Conservation (phyloP, 345 rosid genomes). For the Odontarrhena argentea region DNA sequence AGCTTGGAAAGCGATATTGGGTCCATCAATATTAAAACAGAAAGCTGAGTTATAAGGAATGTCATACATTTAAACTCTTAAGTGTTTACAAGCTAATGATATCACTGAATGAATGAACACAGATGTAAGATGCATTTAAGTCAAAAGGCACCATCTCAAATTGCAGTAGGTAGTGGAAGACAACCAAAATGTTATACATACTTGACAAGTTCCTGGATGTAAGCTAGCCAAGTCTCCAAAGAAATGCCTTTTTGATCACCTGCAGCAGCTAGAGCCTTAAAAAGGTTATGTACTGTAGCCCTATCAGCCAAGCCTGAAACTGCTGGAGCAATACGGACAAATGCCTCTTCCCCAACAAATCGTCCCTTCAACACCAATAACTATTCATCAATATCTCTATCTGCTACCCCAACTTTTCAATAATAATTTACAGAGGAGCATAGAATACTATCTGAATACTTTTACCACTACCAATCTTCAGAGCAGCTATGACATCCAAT, state of each 20-base stretch:
- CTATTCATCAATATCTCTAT: conserved; percentile 35
- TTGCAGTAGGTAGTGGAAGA: neutral
- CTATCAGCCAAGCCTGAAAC: conserved; percentile 89
- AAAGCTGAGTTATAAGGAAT: neutral
- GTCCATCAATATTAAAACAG: neutral
- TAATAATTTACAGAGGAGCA: neutral
- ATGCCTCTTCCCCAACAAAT: conserved; percentile 76
- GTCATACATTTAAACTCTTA: conserved; percentile 4
- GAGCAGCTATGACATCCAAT: conserved; percentile 10
- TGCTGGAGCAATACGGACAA: conserved; percentile 88
- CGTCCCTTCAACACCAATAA: conserved; percentile 58
- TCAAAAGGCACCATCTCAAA: conserved; percentile 12
- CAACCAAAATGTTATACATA: conserved; percentile 47
- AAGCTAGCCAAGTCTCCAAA: conserved; percentile 73
- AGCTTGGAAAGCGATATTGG: neutral
- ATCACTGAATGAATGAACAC: conserved; percentile 1
- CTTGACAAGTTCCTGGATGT: conserved; percentile 87
- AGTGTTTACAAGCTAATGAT: conserved; percentile 23
- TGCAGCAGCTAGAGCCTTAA: conserved; percentile 63
- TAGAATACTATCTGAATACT: conserved; percentile 11
- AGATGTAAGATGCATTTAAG: neutral
- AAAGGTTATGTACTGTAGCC: conserved; percentile 82
- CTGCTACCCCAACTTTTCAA: conserved; percentile 8
- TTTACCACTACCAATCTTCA: conserved; percentile 21
- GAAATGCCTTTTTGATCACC: conserved; percentile 70